These are phyloP conservation scores for Bipolaris victoriae DNA, from an alignment of 2,329 filamentous ascomycete genomes.

Conservation along the genomic window DNA sequence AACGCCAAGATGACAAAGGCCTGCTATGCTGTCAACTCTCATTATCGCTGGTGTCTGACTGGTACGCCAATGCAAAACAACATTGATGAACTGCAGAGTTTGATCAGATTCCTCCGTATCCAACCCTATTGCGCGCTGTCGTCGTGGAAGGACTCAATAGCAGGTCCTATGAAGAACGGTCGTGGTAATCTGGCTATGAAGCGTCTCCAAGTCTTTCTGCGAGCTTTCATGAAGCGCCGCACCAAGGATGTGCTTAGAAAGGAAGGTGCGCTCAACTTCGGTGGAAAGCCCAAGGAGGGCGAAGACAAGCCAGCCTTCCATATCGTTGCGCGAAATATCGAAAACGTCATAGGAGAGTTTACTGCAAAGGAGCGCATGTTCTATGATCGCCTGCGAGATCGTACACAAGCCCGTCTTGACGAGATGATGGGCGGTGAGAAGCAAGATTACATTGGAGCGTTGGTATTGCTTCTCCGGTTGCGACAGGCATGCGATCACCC, in stretches of 20 bases:
- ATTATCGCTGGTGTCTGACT: constrained; percentile 95
- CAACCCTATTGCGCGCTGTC: constrained; percentile 85
- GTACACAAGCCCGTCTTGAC: constrained; percentile 85
- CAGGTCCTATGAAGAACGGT: constrained; percentile 85
- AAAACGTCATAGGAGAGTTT: constrained; percentile 79
- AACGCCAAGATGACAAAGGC: constrained; percentile 95
- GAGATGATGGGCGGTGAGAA: constrained; percentile 83
- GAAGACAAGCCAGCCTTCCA: constrained; percentile 74
- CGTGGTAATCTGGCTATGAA: constrained; percentile 88
- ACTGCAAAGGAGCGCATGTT: constrained; percentile 81
- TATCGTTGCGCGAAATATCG: constrained; percentile 88
- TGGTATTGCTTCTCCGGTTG: constrained; percentile 87
- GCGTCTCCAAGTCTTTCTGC: constrained; percentile 81
- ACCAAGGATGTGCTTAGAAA: constrained; percentile 96
- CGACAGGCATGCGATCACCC: constrained; percentile 96
- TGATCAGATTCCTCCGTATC: constrained; percentile 91
- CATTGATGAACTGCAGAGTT: constrained; percentile 90
- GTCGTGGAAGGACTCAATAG: constrained; percentile 92
- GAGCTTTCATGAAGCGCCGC: constrained; percentile 97
- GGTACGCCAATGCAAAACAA: constrained; percentile 99
- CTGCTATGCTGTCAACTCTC: constrained; percentile 80
- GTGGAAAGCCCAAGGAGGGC: constrained; percentile 67
- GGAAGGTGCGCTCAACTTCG: constrained; percentile 79
- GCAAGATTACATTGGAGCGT: constrained; percentile 89
- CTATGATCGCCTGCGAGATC: constrained; percentile 80